Evolutionary conservation across 768 basidiomycete genomes (phyloP).

Genomic region (Rhodotorula kratochvilovae): DNA sequence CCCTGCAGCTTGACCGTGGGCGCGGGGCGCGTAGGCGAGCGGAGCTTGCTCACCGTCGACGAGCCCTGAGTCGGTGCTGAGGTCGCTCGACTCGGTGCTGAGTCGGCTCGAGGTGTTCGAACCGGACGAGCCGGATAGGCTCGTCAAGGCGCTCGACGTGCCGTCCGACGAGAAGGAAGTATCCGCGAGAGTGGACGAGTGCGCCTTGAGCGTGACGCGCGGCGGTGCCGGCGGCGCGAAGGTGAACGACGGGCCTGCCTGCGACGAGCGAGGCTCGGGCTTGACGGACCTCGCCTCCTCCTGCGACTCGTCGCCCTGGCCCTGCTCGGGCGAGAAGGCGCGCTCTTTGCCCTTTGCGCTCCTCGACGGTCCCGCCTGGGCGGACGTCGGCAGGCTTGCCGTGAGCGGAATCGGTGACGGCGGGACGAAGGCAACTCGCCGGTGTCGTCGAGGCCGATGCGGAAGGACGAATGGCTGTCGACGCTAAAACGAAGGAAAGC

Average conservation of each 20-base stretch:
- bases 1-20: too few relatives aligned
- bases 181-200: not conserved
- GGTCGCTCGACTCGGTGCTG: too few relatives aligned
- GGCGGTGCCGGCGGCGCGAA: not conserved
- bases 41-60: too few relatives aligned
- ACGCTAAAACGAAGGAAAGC: not conserved
- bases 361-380: not conserved
- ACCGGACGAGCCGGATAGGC: too few relatives aligned
- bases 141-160: too few relatives aligned
- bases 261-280: not conserved
- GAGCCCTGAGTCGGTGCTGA: too few relatives aligned
- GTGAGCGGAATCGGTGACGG: not conserved
- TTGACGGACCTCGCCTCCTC: not conserved
- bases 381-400: not conserved
- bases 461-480: not conserved
- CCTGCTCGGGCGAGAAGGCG: not conserved
- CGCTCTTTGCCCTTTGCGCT: not conserved
- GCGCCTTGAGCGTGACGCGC: not conserved
- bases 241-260: too few relatives aligned
- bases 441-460: constrained; percentile 3
- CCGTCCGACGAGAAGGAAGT: too few relatives aligned
- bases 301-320: not conserved
- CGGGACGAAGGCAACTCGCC: constrained; percentile 6
- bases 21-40: too few relatives aligned
- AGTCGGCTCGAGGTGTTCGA: too few relatives aligned